Percentiles rank a stretch among this genome's conserved stretches.
These are phyloP conservation scores for Hypoxylon perforatum DNA, from an alignment of 495 filamentous ascomycete genomes.

Conservation along the genomic window DNA sequence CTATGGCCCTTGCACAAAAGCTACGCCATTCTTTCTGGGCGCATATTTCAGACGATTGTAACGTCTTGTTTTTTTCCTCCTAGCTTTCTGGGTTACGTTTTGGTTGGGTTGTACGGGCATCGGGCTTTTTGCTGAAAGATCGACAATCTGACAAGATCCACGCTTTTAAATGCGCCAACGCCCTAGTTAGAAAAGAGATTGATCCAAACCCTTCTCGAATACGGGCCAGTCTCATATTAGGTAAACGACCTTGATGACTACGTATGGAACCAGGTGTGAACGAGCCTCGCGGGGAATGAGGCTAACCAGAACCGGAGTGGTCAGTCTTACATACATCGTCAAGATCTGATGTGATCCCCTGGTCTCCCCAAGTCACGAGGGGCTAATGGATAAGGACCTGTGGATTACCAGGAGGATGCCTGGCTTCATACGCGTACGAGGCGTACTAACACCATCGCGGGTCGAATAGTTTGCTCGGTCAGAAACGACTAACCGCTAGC, in stretches of 20 bases:
- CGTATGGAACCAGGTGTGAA: constrained; percentile 12
- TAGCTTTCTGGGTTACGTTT: not conserved
- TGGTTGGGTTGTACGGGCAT: constrained; percentile 26
- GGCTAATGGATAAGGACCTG: not conserved
- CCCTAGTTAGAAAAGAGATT: constrained; percentile 5
- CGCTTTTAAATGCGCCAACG: constrained; percentile 5
- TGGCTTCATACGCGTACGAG: too few species aligned
- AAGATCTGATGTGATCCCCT: constrained; percentile 5
- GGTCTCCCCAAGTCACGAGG: not conserved
- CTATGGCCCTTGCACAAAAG: too few species aligned
- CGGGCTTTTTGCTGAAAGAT: constrained; percentile 33
- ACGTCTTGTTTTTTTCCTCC: not conserved
- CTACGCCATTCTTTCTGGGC: too few species aligned
- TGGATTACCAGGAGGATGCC: constrained; percentile 2
- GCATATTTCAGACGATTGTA: too few species aligned
- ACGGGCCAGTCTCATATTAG: constrained; percentile 1
- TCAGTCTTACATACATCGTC: constrained; percentile 20
- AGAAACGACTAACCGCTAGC: too few species aligned
- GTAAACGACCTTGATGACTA: too few species aligned
- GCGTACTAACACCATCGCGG: not conserved
- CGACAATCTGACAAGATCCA: constrained; percentile 27
- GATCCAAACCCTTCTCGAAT: constrained; percentile 4
- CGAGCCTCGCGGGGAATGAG: not conserved
- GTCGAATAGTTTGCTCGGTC: constrained; percentile 1
- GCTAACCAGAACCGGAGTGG: constrained; percentile 12